A percentile compares a stretch with the other conserved stretches of the same genome.
Conservation (phyloP, 2,329 filamentous ascomycete genomes). For the Chrysosporium keratinophilum region DNA sequence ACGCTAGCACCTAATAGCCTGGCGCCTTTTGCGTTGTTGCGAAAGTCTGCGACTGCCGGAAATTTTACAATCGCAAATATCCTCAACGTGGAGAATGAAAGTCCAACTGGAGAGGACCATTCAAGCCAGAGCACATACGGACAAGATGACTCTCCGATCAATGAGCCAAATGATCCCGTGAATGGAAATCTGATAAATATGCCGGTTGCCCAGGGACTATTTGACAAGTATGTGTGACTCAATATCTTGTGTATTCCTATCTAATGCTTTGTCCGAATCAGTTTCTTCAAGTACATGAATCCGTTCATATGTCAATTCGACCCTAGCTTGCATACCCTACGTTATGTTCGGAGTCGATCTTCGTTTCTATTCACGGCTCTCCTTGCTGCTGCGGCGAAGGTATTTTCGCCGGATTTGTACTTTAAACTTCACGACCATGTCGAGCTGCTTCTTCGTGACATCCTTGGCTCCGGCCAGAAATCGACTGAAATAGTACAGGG, state of each 20-base stretch:
- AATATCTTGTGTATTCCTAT: not conserved
- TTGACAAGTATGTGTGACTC: constrained; percentile 20
- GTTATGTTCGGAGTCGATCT: constrained; percentile 29
- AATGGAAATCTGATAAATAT: constrained; percentile 22
- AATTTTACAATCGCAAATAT: constrained; percentile 19
- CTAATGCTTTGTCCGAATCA: constrained; percentile 10
- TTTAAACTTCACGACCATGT: constrained; percentile 22
- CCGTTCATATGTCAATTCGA: constrained; percentile 36
- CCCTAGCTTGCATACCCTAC: constrained; percentile 30
- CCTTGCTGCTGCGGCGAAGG: constrained; percentile 30
- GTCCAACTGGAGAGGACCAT: constrained; percentile 5
- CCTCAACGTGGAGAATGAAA: constrained; percentile 17
- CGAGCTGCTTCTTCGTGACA: constrained; percentile 23
- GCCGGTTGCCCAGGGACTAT: constrained; percentile 23
- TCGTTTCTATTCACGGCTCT: constrained; percentile 31
- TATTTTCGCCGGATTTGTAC: constrained; percentile 29
- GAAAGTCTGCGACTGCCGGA: constrained; percentile 22
- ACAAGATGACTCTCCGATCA: constrained; percentile 6
- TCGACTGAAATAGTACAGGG: constrained; percentile 34
- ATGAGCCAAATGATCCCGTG: constrained; percentile 24
- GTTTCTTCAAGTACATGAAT: constrained; percentile 34
- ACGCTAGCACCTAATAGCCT: constrained; percentile 15
- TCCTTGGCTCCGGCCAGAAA: constrained; percentile 28
- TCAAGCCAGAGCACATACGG: not conserved
- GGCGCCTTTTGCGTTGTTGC: constrained; percentile 16